phyloP scores from a whole-genome alignment of 75 land plant genomes.

The Sequoia sempervirens region DNA sequence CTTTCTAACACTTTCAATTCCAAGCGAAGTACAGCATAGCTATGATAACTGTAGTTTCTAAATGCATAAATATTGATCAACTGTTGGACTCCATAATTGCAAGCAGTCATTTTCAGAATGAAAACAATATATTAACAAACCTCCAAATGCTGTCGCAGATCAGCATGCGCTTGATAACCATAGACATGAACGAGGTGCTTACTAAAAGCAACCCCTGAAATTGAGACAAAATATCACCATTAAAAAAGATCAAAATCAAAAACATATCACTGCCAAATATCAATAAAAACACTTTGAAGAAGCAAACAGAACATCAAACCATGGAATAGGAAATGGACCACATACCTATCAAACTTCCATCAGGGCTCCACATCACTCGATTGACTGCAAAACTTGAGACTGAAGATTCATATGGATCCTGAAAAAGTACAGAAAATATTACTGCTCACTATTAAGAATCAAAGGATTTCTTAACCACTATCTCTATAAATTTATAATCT shows the following conservation, averaged over 20 bases:
- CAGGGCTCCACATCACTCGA: slow-evolving; percentile 29
- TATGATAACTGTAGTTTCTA: background rate
- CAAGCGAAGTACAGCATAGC: background rate
- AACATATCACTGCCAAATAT: background rate
- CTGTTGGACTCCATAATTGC: background rate
- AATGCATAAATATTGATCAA: background rate
- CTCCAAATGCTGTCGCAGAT: slow-evolving; percentile 57
- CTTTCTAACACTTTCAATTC: background rate
- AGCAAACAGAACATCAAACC: background rate
- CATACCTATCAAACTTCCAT: slow-evolving; percentile 25
- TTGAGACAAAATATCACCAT: slow-evolving; percentile 4
- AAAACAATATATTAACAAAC: slow-evolving; percentile 17
- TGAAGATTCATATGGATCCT: background rate
- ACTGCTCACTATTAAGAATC: background rate
- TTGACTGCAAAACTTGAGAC: slow-evolving; percentile 22
- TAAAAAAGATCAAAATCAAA: background rate
- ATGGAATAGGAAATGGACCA: background rate
- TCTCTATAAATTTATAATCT: background rate
- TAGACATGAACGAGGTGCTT: slow-evolving; percentile 74
- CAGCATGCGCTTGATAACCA: slow-evolving; percentile 42
- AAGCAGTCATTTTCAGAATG: background rate
- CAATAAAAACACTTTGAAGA: background rate
- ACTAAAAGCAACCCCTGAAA: slow-evolving; percentile 64
- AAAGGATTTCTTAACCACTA: background rate
- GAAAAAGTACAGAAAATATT: background rate